phyloP scores from a whole-genome alignment of 75 land plant species.

The Cupressus sempervirens region DNA sequence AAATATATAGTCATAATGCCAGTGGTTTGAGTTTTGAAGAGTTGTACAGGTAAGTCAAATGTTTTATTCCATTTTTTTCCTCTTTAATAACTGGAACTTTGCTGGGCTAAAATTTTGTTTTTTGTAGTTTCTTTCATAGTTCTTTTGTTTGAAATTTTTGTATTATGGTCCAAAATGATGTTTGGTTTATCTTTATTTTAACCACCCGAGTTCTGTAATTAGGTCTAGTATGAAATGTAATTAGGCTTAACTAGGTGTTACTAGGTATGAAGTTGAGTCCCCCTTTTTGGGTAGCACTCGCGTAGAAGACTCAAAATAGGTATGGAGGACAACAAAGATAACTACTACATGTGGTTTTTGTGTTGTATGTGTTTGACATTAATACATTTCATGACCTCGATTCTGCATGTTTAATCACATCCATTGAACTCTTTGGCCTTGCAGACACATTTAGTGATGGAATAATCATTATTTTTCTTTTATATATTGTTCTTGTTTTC shows the following conservation, averaged over 20 bases:
- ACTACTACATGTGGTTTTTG: background rate
- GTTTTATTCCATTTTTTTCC: background rate
- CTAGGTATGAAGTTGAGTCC: background rate
- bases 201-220: background rate
- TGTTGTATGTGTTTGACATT: background rate
- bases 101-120: constrained; percentile 1
- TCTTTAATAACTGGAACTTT: background rate
- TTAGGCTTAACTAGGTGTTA: background rate
- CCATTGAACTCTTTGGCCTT: background rate
- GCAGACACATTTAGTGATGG: background rate
- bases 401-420: background rate
- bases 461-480: background rate
- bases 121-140: background rate
- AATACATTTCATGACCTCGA: background rate
- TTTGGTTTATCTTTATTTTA: background rate
- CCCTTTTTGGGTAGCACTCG: background rate
- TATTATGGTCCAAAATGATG: background rate
- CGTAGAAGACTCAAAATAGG: background rate
- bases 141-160: background rate
- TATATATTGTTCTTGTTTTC: background rate
- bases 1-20: constrained; percentile 97
- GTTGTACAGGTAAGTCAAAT: constrained; percentile 69
- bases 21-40: constrained; percentile 97
- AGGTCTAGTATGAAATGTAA: background rate
- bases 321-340: background rate